These are phyloP conservation scores for Penicillium crystallinum DNA, from an alignment of 495 filamentous ascomycete genomes.

Conservation along the genomic window DNA sequence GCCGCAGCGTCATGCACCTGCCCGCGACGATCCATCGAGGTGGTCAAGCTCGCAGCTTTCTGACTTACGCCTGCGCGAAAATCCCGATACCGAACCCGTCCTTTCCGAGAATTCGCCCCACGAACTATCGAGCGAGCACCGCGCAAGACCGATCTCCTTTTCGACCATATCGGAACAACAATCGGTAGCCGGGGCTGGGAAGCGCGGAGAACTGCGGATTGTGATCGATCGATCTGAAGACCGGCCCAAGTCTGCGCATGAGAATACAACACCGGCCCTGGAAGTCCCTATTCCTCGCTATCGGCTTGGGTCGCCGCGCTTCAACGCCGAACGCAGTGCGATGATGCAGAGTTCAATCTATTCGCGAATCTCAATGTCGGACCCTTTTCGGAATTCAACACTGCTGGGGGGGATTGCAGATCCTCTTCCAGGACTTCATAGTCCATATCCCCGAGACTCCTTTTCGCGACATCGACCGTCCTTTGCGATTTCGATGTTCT, in stretches of 20 bases:
- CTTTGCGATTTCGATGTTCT: constrained; percentile 43
- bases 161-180: constrained; percentile 55
- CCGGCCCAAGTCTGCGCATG: constrained; percentile 64
- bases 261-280: constrained; percentile 48
- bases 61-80: constrained; percentile 37
- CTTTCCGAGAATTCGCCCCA: constrained; percentile 19
- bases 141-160: constrained; percentile 57
- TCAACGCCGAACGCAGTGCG: constrained; percentile 72
- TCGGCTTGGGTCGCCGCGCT: constrained; percentile 75
- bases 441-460: constrained; percentile 23
- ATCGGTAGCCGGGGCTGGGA: constrained; percentile 27
- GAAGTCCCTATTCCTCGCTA: constrained; percentile 84
- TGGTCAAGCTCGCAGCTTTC: constrained; percentile 48
- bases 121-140: constrained; percentile 25
- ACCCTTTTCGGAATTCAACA: constrained; percentile 48
- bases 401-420: constrained; percentile 27
- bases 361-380: constrained; percentile 48
- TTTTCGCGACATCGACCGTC: constrained; percentile 25
- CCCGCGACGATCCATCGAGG: constrained; percentile 29
- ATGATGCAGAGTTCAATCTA: constrained; percentile 72
- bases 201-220: constrained; percentile 66
- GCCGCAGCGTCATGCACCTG: constrained; percentile 17
- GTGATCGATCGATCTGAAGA: constrained; percentile 74
- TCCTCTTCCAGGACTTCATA: constrained; percentile 16
- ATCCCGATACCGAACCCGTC: constrained; percentile 24